Evolutionary conservation across 768 basidiomycete genomes (phyloP).

Genomic region (Amylocystis lapponica): DNA sequence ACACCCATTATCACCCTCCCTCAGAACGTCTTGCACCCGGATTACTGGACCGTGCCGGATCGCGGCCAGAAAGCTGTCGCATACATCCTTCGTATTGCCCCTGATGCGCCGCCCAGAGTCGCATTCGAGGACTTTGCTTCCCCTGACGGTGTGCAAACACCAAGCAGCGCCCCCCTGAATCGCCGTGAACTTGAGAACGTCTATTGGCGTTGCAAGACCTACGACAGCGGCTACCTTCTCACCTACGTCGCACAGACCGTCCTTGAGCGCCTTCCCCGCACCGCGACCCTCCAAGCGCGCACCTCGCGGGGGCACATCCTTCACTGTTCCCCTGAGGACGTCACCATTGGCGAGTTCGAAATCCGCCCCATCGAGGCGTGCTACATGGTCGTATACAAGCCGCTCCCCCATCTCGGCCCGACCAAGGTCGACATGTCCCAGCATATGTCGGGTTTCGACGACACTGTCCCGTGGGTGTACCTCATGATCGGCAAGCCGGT

Average conservation of each 20-base stretch:
- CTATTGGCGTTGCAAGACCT: constrained; percentile 19
- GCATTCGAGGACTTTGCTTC: constrained; percentile 10
- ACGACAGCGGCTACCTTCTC: constrained; percentile 15
- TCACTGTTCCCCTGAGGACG: constrained; percentile 9
- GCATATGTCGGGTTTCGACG: constrained; percentile 12
- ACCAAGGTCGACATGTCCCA: constrained; percentile 6
- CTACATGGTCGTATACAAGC: constrained; percentile 11
- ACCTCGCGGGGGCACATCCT: constrained; percentile 12
- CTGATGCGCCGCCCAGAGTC: not conserved
- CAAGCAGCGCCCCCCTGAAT: constrained; percentile 3
- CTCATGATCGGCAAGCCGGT: constrained; percentile 11
- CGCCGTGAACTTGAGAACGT: constrained; percentile 17
- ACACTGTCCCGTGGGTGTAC: constrained; percentile 13
- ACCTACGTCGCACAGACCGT: constrained; percentile 15
- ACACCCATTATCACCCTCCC: constrained; percentile 5
- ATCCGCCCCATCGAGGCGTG: constrained; percentile 10
- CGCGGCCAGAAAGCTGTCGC: constrained; percentile 6
- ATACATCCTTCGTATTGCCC: constrained; percentile 9
- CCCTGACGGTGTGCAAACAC: constrained; percentile 10
- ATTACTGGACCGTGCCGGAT: not conserved
- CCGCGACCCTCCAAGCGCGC: constrained; percentile 12
- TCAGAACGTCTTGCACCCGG: constrained; percentile 1
- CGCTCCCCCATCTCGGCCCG: constrained; percentile 9
- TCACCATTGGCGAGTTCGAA: constrained; percentile 12
- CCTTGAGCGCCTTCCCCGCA: constrained; percentile 14